Evolutionary conservation across 441 rosid genomes (phyloP).

Genomic region (Jatropha podagrica): DNA sequence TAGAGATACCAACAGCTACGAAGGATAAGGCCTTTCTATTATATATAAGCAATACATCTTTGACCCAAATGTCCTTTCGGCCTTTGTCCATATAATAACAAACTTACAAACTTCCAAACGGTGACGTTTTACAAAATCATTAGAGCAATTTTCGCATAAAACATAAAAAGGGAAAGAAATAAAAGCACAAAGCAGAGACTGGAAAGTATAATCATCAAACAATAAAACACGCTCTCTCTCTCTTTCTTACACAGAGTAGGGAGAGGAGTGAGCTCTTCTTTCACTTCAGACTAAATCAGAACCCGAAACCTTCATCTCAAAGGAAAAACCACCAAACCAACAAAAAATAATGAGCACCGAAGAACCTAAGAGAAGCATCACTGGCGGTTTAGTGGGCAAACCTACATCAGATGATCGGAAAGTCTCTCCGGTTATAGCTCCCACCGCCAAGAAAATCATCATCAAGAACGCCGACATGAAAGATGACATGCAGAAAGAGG

Average conservation of each 20-base stretch:
- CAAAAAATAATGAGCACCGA: conserved; percentile 25
- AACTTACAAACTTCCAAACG: too few relatives aligned
- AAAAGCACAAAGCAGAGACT: too few relatives aligned
- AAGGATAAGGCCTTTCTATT: too few relatives aligned
- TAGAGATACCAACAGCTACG: too few relatives aligned
- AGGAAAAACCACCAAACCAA: not conserved
- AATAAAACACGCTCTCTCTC: not conserved
- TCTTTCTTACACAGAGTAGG: not conserved
- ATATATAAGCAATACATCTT: too few relatives aligned
- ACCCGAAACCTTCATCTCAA: not conserved
- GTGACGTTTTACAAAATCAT: too few relatives aligned
- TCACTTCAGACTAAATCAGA: not conserved
- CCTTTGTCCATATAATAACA: too few relatives aligned
- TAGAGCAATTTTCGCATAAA: too few relatives aligned
- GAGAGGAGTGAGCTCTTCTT: not conserved
- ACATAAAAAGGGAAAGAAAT: too few relatives aligned
- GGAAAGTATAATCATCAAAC: not conserved
- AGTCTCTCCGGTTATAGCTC: conserved; percentile 34
- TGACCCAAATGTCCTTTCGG: too few relatives aligned
- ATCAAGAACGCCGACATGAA: conserved; percentile 99
- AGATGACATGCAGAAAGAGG: conserved; percentile 92
- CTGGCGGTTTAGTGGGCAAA: conserved; percentile 38
- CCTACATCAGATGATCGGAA: conserved; percentile 56
- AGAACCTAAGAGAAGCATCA: conserved; percentile 28
- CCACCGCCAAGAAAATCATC: conserved; percentile 52